phyloP scores from a whole-genome alignment of 164 flowering plant species.

The Magnolia changhungtana region DNA sequence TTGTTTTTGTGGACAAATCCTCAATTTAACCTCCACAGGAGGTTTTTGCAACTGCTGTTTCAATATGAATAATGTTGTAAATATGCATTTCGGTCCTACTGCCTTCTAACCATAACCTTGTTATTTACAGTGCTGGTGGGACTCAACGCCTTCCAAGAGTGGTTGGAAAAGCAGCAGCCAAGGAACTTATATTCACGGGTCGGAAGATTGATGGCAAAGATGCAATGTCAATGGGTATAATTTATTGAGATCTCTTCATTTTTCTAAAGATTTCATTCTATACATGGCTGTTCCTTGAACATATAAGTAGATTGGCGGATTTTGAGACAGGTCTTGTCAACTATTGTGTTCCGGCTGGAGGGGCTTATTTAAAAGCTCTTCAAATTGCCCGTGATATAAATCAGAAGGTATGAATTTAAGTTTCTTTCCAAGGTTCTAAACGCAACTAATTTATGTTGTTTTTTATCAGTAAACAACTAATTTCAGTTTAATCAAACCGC shows the following conservation, averaged over 20 bases:
- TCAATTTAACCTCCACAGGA: no score
- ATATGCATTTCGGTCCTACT: not conserved
- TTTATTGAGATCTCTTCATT: slow-evolving; percentile 7
- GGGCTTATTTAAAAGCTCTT: slow-evolving; percentile 77
- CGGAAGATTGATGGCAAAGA: slow-evolving; percentile 62
- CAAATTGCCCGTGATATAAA: slow-evolving; percentile 79
- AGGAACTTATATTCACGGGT: slow-evolving; percentile 88
- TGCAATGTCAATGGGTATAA: slow-evolving; percentile 64
- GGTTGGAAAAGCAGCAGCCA: slow-evolving; percentile 76
- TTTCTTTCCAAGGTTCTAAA: not conserved
- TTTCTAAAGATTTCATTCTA: not conserved
- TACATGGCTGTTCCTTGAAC: not conserved
- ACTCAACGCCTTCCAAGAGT: slow-evolving; percentile 88
- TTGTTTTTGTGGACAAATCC: no score
- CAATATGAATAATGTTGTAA: not conserved
- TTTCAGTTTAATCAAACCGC: no score
- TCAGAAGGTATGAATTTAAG: slow-evolving; percentile 54
- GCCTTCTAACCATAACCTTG: not conserved
- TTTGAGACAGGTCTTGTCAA: slow-evolving; percentile 71
- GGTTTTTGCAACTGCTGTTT: not conserved
- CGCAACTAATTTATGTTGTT: no score
- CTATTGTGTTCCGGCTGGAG: slow-evolving; percentile 72
- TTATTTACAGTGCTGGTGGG: slow-evolving; percentile 77
- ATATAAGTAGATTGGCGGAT: not conserved
- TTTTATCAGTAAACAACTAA: not conserved